These are phyloP conservation scores for Acanthochlamys bracteata DNA, from an alignment of 106 monocot species.

Conservation along the genomic window DNA sequence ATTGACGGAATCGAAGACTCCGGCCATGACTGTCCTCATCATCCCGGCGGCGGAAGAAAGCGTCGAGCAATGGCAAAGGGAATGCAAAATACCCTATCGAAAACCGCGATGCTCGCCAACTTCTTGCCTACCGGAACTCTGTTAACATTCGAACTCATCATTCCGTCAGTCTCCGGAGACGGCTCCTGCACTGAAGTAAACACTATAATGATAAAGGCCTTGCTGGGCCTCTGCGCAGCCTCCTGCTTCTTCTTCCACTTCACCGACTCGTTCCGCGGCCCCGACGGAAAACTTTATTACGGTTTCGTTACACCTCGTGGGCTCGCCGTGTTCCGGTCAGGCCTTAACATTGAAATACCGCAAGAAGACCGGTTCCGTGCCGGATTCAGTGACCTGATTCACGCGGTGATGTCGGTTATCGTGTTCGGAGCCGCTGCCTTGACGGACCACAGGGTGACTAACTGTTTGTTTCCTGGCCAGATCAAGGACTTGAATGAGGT, in stretches of 20 bases:
- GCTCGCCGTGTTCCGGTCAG: constrained; percentile 69
- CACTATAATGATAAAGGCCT: constrained; percentile 59
- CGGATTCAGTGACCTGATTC: constrained; percentile 66
- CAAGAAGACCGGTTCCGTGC: constrained; percentile 51
- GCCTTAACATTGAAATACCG: constrained; percentile 59
- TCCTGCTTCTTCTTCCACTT: constrained; percentile 99
- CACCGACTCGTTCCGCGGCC: constrained; percentile 81
- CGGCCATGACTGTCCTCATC: neutral
- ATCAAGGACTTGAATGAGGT: constrained; percentile 81
- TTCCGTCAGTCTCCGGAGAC: constrained; percentile 67
- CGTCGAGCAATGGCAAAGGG: constrained; percentile 50
- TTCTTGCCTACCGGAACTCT: constrained; percentile 94
- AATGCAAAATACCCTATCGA: constrained; percentile 77
- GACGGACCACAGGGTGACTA: constrained; percentile 64
- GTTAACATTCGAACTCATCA: constrained; percentile 90
- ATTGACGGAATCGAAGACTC: neutral
- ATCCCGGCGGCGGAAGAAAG: constrained; percentile 9
- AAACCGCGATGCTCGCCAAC: constrained; percentile 87
- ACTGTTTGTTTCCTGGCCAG: constrained; percentile 68
- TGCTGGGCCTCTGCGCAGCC: constrained; percentile 53
- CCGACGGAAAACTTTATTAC: constrained; percentile 82
- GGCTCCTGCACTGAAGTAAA: constrained; percentile 64
- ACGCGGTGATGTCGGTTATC: constrained; percentile 76
- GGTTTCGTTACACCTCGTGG: constrained; percentile 79
- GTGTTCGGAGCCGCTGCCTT: constrained; percentile 81